phyloP scores from a whole-genome alignment of 192 early-diverging fungal species.

The Backusella psychrophila region DNA sequence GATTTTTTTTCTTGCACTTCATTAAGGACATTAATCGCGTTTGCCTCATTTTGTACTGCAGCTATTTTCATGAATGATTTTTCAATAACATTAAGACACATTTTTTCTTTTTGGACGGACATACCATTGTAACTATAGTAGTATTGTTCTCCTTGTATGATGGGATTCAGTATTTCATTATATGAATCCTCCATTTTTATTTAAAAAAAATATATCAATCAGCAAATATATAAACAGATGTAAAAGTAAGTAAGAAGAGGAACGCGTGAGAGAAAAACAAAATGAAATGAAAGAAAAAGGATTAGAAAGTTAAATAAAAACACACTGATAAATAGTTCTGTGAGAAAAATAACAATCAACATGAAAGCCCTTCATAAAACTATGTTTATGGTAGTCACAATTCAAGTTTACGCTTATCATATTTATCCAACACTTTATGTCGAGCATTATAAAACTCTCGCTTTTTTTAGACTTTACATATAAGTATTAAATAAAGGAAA shows the following conservation, averaged over 20 bases:
- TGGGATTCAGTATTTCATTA: conserved; percentile 48
- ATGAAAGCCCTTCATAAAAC: background rate
- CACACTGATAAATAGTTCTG: background rate
- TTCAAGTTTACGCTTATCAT: background rate
- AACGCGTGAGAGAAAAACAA: background rate
- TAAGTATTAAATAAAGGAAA: background rate
- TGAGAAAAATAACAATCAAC: background rate
- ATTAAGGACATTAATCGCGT: background rate
- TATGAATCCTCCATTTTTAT: conserved; percentile 55
- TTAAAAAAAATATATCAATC: background rate
- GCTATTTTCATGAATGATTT: background rate
- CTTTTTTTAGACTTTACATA: background rate
- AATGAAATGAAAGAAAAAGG: background rate
- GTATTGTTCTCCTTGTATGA: conserved; percentile 58
- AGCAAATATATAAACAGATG: background rate
- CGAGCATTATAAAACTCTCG: background rate
- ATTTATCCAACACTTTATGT: background rate
- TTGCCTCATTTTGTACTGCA: background rate
- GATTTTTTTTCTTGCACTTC: conserved; percentile 1
- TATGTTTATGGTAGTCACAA: background rate
- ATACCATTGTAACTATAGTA: conserved; percentile 43
- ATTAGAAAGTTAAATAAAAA: background rate
- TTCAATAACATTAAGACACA: background rate
- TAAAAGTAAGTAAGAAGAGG: background rate
- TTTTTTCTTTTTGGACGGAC: background rate